Base-by-base conservation (phyloP, 1,139 yeast genomes). In the Blastobotrys raffinosifermentans region DNA sequence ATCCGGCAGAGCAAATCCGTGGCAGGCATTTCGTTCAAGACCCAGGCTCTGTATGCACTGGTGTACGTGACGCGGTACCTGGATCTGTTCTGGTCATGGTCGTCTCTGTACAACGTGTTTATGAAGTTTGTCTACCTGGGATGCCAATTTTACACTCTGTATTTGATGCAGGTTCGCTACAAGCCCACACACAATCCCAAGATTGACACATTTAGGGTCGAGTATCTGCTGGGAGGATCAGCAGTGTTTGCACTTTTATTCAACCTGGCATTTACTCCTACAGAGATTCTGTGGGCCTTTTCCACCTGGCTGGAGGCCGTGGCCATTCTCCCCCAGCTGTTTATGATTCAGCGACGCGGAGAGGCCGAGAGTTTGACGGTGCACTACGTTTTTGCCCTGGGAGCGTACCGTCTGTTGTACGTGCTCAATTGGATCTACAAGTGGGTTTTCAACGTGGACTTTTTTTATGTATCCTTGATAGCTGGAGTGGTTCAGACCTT, bases 351-450 rank as follows among this genome's bases (percentile, higher is more conserved):
- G 57, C 80, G 84, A 50, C 79, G 93, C 2, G 96, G 96, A 11
- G 83, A 83, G 54, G 93, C 96, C 1, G 84, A 83, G 59, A 75
- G 83, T 45, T 69, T 91, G 54, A 91, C 97, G 11, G 75, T 83
- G 37, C 96, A 91, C 61, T 91, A 91, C 61, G 85, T 91, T 47
- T 87, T 89, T 61, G 95, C 97, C 2, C 69, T 91, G 57, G 98
- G 98, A 11, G 50, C 81, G 6, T 91, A 91, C 67, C 73, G 98
- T 50, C 84, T 87, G 0, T 69, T 91, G 40, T 91, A 91, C 61
- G 77, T 91, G 50, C 93, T 95, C 49, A 91, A 89, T 64, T 91
- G 98, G 98, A 63, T 87, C 50, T 89, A 87, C 72, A 77, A 97
- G 60, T 86, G 81, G 64, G 69, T 67, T 47, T 63, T 74, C 13